Evolutionary conservation across 179 eudicot species (phyloP).

Genomic region (Corrigiola litoralis): DNA sequence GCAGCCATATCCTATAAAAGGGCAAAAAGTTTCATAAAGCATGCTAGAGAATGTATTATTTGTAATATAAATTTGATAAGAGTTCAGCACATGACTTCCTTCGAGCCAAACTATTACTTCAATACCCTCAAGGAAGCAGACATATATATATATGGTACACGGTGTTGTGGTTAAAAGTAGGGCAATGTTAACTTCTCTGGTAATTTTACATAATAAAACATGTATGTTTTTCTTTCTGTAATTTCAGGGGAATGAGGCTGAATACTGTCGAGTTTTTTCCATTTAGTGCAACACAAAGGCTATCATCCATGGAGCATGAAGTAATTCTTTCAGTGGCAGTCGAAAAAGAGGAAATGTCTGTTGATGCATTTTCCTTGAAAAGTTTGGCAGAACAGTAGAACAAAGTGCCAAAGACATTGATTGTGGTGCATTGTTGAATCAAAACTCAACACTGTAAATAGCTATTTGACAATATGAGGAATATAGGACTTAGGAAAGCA

Average conservation of each 20-base stretch:
- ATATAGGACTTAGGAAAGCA: background rate
- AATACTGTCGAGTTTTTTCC: background rate
- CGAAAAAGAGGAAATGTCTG: no score
- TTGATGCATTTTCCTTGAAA: no score
- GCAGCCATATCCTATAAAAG: constrained; percentile 97
- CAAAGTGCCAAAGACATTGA: background rate
- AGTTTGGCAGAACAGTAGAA: background rate
- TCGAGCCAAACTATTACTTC: no score
- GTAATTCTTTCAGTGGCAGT: background rate
- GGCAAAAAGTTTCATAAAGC: constrained; percentile 4
- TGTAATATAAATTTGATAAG: no score
- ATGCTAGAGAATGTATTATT: no score
- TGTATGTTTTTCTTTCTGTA: no score
- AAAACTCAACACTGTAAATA: background rate
- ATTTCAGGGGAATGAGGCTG: background rate
- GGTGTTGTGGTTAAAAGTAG: no score
- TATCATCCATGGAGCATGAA: background rate
- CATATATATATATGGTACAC: no score
- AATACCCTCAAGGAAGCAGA: no score
- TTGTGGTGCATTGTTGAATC: background rate
- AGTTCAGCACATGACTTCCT: no score
- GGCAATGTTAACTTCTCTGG: no score
- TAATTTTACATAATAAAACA: no score
- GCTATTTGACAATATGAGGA: background rate
- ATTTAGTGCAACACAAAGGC: background rate